Evolutionary conservation across 2,329 filamentous ascomycete species (phyloP).

Genomic region (Claviceps sp.): DNA sequence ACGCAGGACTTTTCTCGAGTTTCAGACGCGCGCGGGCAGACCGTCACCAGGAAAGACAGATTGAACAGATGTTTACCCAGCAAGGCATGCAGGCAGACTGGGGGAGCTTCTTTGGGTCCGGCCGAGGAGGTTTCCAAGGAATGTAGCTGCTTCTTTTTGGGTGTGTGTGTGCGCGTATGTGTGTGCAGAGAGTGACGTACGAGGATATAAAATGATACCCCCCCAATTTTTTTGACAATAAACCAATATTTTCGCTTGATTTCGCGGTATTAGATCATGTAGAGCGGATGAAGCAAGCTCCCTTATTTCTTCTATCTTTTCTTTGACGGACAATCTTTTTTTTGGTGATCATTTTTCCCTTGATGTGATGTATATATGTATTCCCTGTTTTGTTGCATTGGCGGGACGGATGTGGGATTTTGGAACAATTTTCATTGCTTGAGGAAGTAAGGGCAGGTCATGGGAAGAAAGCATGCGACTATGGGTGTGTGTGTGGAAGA

Average conservation of each 20-base stretch:
- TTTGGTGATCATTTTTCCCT: neutral
- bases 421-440: too few relatives aligned
- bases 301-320: constrained; percentile 4
- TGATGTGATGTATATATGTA: neutral
- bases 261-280: neutral
- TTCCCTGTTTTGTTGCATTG: neutral
- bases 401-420: too few relatives aligned
- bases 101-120: constrained; percentile 32
- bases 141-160: constrained; percentile 18
- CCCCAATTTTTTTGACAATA: too few relatives aligned
- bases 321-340: constrained; percentile 1
- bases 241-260: neutral
- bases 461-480: too few relatives aligned
- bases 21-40: constrained; percentile 13
- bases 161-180: too few relatives aligned
- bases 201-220: too few relatives aligned
- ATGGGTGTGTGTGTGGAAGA: too few relatives aligned
- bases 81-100: constrained; percentile 32
- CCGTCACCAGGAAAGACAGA: constrained; percentile 24
- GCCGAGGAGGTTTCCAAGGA: constrained; percentile 28
- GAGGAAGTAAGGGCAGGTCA: too few relatives aligned
- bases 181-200: neutral
- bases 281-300: too few relatives aligned
- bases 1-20: constrained; percentile 16
- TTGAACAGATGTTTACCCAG: constrained; percentile 37